Evolutionary conservation across 73 alveolate genomes (phyloP).

Genomic region (Tetrahymena borealis): DNA sequence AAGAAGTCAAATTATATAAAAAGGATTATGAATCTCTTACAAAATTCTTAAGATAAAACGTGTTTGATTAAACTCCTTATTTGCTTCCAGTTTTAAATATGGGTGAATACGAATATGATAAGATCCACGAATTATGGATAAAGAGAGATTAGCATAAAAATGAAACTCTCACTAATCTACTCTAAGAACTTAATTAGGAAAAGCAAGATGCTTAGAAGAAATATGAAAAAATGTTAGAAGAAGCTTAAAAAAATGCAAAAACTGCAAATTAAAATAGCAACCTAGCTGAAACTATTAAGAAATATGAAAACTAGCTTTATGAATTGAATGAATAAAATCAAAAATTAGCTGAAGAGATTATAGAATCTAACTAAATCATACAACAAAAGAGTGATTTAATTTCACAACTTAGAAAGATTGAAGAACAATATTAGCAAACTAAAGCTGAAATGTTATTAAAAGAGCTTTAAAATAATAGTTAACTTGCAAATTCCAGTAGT

Average conservation of each 20-base stretch:
- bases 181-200: slow-evolving; percentile 26
- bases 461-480: background rate
- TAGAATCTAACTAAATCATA: slow-evolving; percentile 16
- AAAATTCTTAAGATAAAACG: background rate
- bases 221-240: slow-evolving; percentile 27
- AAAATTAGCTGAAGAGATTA: slow-evolving; percentile 29
- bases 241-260: slow-evolving; percentile 14
- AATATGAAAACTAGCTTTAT: slow-evolving; percentile 6
- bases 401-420: background rate
- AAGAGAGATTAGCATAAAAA: slow-evolving; percentile 14
- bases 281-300: slow-evolving; percentile 10
- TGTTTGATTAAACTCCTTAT: slow-evolving; percentile 1
- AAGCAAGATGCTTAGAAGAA: slow-evolving; percentile 7
- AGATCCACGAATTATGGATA: background rate
- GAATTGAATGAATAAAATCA: slow-evolving; percentile 17
- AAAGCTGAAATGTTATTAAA: background rate
- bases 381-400: slow-evolving; percentile 8
- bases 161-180: slow-evolving; percentile 18
- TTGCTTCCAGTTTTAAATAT: background rate
- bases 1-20: slow-evolving; percentile 9
- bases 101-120: slow-evolving; percentile 24
- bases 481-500: background rate
- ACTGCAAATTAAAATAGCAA: background rate
- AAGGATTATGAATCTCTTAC: slow-evolving; percentile 19
- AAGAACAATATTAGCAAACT: slow-evolving; percentile 3